Base-by-base conservation (phyloP, 192 early-diverging fungal species). In the Nowakowskiella sp. region DNA sequence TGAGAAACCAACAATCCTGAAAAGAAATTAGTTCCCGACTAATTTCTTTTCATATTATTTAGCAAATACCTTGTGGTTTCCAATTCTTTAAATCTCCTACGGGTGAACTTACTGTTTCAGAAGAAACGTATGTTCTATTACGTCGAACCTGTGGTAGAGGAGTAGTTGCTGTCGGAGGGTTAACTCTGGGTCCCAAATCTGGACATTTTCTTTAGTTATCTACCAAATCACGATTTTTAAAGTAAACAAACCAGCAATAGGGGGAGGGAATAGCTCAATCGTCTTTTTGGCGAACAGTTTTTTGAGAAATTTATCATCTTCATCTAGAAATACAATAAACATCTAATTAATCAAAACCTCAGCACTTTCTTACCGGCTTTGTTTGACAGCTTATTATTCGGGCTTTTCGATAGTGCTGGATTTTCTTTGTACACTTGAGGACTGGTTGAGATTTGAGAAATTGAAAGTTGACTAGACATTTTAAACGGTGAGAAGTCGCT, bases 1-100 rank as follows among this genome's bases (percentile, higher is more conserved):
- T 88, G 83, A 6, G 86, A 87, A 9, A 92, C 80, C 29, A 94
- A 58, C 8, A 70, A 83, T 13, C 82, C 68, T 64, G 58, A 36
- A 19, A 10, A 6, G 1, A 24, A 44, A 13, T 16, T 6, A 52
- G 46, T 6, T 23, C 6, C 21, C n/a, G 26, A 0, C 9, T 27
- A 19, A 26, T 31, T 27, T 6, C 16, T n/a, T 13, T 16, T 6
- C 42, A 66, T 25, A 6, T 9, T 2, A 13, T 23, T 28, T 21
- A 33, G 42, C 19, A 46, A 4, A 42, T 76, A 52, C 84, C 88
- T 61, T 87, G 80, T 2, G 88, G 89, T 43, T 81, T 73, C 86
- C 86, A 90, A 31, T 62, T 71, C 13, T 65, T 58, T 10, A 84
- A 57, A 1, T 78, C 73, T 28, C 53, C 47, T 19, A 34, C 47